Conservation (phyloP, 139 green algal genomes). For the Chlamydomonas sp. region DNA sequence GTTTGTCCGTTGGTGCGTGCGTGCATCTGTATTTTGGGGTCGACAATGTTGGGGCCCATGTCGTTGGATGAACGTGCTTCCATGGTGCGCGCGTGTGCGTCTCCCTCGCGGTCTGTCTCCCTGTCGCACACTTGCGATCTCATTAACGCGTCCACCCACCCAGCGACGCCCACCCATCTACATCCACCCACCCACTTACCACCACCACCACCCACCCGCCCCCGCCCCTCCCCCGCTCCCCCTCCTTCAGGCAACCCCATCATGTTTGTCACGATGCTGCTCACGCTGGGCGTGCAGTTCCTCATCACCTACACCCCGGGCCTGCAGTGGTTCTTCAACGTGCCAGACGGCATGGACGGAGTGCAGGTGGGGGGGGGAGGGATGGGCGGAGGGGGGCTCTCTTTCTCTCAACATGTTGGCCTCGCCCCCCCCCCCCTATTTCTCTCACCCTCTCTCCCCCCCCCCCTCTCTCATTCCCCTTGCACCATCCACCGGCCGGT, state of each 20-base stretch:
- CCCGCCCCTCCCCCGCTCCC: background rate
- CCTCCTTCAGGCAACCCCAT: background rate
- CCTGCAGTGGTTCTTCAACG: conserved; percentile 16
- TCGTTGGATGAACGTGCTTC: too few relatives aligned
- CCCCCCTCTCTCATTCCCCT: background rate
- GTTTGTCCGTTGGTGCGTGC: background rate
- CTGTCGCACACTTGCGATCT: too few relatives aligned
- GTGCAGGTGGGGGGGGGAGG: background rate
- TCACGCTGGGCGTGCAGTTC: conserved; percentile 14
- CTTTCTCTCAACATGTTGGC: too few relatives aligned
- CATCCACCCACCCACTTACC: too few relatives aligned
- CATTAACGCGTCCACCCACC: too few relatives aligned
- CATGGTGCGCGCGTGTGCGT: too few relatives aligned
- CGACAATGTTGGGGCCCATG: too few relatives aligned
- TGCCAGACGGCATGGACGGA: conserved; percentile 15
- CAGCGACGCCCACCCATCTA: too few relatives aligned
- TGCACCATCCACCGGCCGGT: background rate
- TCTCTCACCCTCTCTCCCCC: too few relatives aligned
- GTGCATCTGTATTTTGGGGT: background rate
- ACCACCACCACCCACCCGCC: too few relatives aligned
- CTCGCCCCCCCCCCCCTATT: too few relatives aligned
- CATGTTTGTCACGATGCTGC: conserved; percentile 16
- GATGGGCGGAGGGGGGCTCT: background rate
- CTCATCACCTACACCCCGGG: conserved; percentile 16
- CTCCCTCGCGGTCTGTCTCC: too few relatives aligned